Conservation (phyloP, 352 stramenopile species). For the Phytopythium chamaehyphon region DNA sequence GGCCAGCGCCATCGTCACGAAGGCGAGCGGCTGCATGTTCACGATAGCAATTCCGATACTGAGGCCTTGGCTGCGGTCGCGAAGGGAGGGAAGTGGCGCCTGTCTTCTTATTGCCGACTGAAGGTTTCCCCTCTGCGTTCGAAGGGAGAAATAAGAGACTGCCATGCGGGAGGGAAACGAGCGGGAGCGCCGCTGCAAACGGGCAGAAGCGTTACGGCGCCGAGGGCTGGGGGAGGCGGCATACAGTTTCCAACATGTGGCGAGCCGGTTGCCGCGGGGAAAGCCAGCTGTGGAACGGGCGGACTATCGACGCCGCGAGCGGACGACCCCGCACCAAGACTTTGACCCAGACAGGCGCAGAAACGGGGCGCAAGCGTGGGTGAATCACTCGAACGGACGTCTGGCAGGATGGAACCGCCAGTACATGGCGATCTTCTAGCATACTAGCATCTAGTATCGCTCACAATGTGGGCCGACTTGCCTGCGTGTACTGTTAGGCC, state of each 20-base stretch:
- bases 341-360: not conserved
- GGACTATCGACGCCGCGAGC: not conserved
- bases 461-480: too few relatives aligned
- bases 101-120: constrained; percentile 1
- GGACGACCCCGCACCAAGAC: not conserved
- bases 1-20: constrained; percentile 33
- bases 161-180: not conserved
- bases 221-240: not conserved
- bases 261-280: not conserved
- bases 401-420: not conserved
- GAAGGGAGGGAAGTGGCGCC: not conserved
- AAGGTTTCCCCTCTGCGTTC: constrained; percentile 3
- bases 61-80: constrained; percentile 2
- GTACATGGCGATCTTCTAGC: not conserved
- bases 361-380: not conserved
- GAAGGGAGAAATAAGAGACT: constrained; percentile 4
- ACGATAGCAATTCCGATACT: constrained; percentile 19
- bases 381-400: not conserved
- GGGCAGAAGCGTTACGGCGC: not conserved
- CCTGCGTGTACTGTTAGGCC: too few relatives aligned
- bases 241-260: constrained; percentile 1
- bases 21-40: constrained; percentile 19
- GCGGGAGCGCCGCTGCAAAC: not conserved
- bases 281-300: constrained; percentile 5
- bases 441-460: too few relatives aligned